Conservation (phyloP, 768 basidiomycete species). For the Lactarius trivialis region DNA sequence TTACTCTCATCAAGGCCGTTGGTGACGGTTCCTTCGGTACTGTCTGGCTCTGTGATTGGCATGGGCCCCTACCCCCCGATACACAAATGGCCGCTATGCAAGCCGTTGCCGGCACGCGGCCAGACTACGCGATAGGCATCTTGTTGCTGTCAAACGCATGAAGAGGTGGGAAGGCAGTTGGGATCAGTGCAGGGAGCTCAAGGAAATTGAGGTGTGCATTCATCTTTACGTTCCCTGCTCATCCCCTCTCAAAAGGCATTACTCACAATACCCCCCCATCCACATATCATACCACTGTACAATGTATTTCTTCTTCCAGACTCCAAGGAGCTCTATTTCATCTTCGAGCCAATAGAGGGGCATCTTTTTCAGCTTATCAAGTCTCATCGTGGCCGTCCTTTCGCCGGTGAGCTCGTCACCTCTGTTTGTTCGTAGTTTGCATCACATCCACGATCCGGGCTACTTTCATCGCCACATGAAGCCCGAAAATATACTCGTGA, state of each 20-base stretch:
- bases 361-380: constrained; percentile 99
- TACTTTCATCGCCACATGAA: constrained; percentile 99
- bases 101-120: constrained; percentile 83
- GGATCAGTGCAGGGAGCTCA: constrained; percentile 92
- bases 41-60: constrained; percentile 99
- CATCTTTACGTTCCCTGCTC: constrained; percentile 11
- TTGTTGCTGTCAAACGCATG: constrained; percentile 97
- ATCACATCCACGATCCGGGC: constrained; percentile 87
- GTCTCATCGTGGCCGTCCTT: constrained; percentile 86
- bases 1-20: constrained; percentile 92
- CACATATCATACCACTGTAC: constrained; percentile 97
- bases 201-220: constrained; percentile 85
- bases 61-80: constrained; percentile 87
- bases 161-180: constrained; percentile 96
- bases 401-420: constrained; percentile 94
- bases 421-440: constrained; percentile 86
- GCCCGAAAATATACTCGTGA: constrained; percentile 97
- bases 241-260: constrained; percentile 57
- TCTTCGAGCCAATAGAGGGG: constrained; percentile 99
- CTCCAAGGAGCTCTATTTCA: constrained; percentile 95
- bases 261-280: constrained; percentile 89
- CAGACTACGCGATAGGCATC: constrained; percentile 89
- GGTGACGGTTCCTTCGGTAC: constrained; percentile 99
- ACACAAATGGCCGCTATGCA: constrained; percentile 93
- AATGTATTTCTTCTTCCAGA: constrained; percentile 98